Percentiles rank a stretch among this genome's conserved stretches.
Conservation (phyloP, 495 filamentous ascomycete genomes). For the Parachaetomium inaequale region DNA sequence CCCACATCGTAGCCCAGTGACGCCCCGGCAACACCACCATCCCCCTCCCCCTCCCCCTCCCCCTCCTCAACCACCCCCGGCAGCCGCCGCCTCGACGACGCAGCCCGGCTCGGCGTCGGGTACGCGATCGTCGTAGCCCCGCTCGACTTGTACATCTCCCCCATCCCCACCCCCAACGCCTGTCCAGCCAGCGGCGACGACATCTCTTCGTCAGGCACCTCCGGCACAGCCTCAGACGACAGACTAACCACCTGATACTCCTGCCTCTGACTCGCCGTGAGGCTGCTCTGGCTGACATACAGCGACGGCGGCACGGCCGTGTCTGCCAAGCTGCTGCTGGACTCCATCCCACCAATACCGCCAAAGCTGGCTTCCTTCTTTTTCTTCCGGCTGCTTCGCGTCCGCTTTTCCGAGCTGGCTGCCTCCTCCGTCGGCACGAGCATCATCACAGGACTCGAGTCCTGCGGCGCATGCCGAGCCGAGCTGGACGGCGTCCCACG, state of each 20-base stretch:
- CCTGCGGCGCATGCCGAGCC: not conserved
- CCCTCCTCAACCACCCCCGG: slow-evolving; percentile 3
- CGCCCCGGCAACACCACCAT: not conserved
- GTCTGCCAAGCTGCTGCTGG: slow-evolving; percentile 21
- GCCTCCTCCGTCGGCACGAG: slow-evolving; percentile 11
- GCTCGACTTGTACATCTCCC: slow-evolving; percentile 27
- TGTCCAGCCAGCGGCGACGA: not conserved
- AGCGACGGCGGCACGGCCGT: slow-evolving; percentile 13
- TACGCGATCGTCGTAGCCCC: slow-evolving; percentile 27
- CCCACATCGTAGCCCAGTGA: not conserved
- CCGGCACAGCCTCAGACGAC: slow-evolving; percentile 17
- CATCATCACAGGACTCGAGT: slow-evolving; percentile 17
- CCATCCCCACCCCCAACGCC: not conserved
- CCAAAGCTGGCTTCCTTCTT: not conserved
- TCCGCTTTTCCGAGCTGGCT: not conserved
- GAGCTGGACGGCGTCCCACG: not conserved
- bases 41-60: too few relatives aligned
- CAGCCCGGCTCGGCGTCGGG: slow-evolving; percentile 26
- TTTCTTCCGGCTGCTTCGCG: not conserved
- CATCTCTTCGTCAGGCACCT: too few relatives aligned
- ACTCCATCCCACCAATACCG: too few relatives aligned
- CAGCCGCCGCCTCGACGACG: slow-evolving; percentile 6
- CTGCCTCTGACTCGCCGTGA: slow-evolving; percentile 33
- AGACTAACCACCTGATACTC: slow-evolving; percentile 24
- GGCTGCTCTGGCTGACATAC: slow-evolving; percentile 26